Evolutionary conservation across 192 early-diverging fungal species (phyloP), one percentile per base, ranked within the genome.

Genomic region (Entomortierella lignicola): DNA sequence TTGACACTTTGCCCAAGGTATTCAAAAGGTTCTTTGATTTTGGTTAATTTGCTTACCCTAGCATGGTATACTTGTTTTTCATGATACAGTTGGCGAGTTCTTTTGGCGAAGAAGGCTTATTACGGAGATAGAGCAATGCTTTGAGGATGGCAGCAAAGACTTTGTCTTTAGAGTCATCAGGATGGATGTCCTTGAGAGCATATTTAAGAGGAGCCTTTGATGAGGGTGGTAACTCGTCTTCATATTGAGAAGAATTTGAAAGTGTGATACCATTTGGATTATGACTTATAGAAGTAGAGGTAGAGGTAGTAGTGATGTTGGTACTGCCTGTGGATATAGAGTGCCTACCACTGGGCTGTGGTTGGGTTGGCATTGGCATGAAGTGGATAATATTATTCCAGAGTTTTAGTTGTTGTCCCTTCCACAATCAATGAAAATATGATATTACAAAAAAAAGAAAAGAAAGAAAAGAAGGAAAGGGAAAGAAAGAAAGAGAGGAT

Each of bases 121-220:
- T 96, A 31, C 88, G 87, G 57, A 89, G 83, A 37, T 87, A 86
- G 50, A 94, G 80, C 39, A 96, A 77, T 8, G 94, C 94, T 80
- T 94, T 94, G 55, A 94, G 84, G 58, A 95, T 94, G 48, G 94
- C 94, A 12, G 92, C 89, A 83, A 96, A 91, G n/a, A 94, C 93
- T 70, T 94, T 94, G 79, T 94, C 93, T 48, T 90, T 85, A 26
- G 89, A 89, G 71, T 95, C 94, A 69, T 94, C 91, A 7, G 91
- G 88, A 74, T 94, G 92, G 59, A 93, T 82, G 31, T 77, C 74
- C 55, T 77, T 77, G 25, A 77, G 55, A 4, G 68, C 69, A 68
- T 71, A 84, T 55, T 81, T 81, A 32, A 74, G 69, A 21, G 72
- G 69, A 21, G 77, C 77, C 63, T 69, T 77, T 26, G 44, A 60